Conservation (phyloP, 495 filamentous ascomycete genomes). For the Neurospora tetraspora region DNA sequence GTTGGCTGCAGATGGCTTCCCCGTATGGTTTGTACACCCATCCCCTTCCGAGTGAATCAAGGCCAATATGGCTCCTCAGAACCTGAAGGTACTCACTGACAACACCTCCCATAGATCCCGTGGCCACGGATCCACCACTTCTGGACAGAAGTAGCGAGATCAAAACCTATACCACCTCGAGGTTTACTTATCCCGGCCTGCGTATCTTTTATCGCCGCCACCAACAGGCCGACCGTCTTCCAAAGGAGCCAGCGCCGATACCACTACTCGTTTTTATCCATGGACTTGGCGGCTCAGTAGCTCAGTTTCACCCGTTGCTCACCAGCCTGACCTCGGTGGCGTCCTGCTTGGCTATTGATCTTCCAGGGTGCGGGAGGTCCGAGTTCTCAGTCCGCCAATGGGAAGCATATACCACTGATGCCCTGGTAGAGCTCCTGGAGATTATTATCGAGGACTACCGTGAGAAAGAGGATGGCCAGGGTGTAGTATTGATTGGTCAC, state of each 20-base stretch:
- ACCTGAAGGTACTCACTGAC: background rate
- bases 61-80: background rate
- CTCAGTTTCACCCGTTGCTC: constrained; percentile 77
- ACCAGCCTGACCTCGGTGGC: constrained; percentile 74
- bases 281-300: constrained; percentile 78
- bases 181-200: constrained; percentile 63
- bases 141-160: constrained; percentile 67
- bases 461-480: constrained; percentile 54
- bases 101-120: constrained; percentile 11
- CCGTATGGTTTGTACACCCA: background rate
- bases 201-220: constrained; percentile 78
- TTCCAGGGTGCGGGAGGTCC: constrained; percentile 81
- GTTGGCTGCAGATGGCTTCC: background rate
- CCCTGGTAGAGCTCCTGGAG: constrained; percentile 63
- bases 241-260: constrained; percentile 57
- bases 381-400: constrained; percentile 58
- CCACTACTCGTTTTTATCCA: constrained; percentile 86
- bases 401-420: constrained; percentile 70
- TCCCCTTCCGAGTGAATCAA: background rate
- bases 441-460: constrained; percentile 63
- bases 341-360: constrained; percentile 81
- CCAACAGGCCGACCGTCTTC: constrained; percentile 68
- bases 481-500: constrained; percentile 74
- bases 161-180: constrained; percentile 57
- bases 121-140: constrained; percentile 60